phyloP scores from a whole-genome alignment of 1,284 basidiomycete genomes.

The Somion occarium region DNA sequence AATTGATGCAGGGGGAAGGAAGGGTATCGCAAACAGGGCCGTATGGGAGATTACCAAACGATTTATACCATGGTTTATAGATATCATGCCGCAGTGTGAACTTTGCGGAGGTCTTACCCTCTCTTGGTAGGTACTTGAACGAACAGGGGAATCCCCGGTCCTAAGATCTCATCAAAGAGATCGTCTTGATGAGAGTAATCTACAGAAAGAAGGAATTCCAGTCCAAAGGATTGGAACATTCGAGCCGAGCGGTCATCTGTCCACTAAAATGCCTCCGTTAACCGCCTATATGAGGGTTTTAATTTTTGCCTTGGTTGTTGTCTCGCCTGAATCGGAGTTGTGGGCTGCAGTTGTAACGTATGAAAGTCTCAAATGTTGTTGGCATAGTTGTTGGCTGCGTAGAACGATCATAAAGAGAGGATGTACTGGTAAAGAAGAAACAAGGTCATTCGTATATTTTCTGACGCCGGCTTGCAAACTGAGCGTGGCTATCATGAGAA shows the following conservation, averaged over 20 bases:
- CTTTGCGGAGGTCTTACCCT: neutral
- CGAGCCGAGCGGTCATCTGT: constrained; percentile 4
- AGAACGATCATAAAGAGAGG: neutral
- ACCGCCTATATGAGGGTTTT: constrained; percentile 2
- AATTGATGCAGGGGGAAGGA: constrained; percentile 24
- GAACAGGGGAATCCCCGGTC: constrained; percentile 4
- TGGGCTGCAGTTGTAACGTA: neutral
- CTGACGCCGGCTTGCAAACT: neutral
- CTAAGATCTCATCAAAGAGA: constrained; percentile 1
- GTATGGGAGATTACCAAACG: constrained; percentile 14
- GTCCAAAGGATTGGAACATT: constrained; percentile 2
- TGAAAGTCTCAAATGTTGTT: neutral
- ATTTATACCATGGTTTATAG: constrained; percentile 13
- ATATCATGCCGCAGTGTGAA: constrained; percentile 8
- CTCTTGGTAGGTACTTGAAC: constrained; percentile 1
- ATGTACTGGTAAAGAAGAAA: neutral
- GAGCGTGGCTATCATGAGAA: neutral
- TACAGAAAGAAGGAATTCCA: neutral
- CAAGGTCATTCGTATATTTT: neutral
- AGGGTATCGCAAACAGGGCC: constrained; percentile 17
- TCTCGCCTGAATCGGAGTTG: neutral
- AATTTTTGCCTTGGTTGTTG: neutral
- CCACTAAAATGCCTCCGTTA: constrained; percentile 4
- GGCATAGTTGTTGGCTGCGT: neutral
- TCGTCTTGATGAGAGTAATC: constrained; percentile 1